Percentiles rank a stretch among this genome's conserved stretches.
Conservation (phyloP, 2,329 filamentous ascomycete genomes). For the Colletotrichum spaethianum region DNA sequence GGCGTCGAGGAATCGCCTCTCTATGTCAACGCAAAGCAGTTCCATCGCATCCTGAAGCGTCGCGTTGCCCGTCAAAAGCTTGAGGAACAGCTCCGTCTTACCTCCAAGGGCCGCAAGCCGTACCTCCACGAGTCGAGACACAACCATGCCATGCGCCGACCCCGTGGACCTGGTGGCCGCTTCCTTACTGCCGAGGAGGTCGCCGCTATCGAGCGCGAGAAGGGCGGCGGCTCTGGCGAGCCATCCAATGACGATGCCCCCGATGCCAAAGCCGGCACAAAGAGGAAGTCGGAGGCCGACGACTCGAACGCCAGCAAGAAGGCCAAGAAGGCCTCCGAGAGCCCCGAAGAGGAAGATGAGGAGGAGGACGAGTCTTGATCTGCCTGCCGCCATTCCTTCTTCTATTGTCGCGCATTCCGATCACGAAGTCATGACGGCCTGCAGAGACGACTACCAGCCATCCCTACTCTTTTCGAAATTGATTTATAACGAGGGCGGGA, state of each 20-base stretch:
- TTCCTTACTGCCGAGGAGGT: conserved; percentile 98
- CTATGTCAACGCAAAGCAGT: conserved; percentile 99
- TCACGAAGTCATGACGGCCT: conserved; percentile 55
- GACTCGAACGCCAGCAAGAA: conserved; percentile 68
- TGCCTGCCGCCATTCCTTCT: conserved; percentile 46
- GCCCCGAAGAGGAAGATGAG: conserved; percentile 57
- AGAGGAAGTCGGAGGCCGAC: conserved; percentile 72
- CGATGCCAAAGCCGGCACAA: conserved; percentile 60
- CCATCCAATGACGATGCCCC: conserved; percentile 40
- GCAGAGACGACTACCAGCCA: conserved; percentile 26
- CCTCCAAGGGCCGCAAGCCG: conserved; percentile 95
- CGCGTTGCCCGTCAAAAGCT: conserved; percentile 93
- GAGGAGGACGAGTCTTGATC: conserved; percentile 54
- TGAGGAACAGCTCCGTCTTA: conserved; percentile 91
- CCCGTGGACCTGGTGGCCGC: conserved; percentile 91
- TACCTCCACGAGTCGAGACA: conserved; percentile 98
- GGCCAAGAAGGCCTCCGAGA: conserved; percentile 65
- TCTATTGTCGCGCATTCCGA: conserved; percentile 45
- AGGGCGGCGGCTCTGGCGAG: conserved; percentile 54
- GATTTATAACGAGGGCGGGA: conserved; percentile 37
- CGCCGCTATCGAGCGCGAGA: conserved; percentile 84
- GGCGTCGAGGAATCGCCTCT: conserved; percentile 91
- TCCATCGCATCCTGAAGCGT: conserved; percentile 95
- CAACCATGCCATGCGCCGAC: conserved; percentile 97
- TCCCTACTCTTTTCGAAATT: conserved; percentile 34